Conservation (phyloP, 768 basidiomycete genomes). For the Hygrocybe coccinea region DNA sequence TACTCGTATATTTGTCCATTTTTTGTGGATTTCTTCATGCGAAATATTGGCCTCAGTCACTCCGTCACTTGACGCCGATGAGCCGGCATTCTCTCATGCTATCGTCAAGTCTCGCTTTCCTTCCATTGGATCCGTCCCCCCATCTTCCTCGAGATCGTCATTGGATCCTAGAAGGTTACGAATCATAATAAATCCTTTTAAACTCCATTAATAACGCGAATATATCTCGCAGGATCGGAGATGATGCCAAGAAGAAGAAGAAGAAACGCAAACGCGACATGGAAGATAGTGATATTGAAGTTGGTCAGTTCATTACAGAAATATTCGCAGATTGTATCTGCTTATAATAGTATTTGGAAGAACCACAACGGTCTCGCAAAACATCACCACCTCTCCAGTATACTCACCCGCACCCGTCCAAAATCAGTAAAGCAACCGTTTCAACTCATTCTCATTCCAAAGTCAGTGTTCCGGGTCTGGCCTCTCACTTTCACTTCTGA, state of each 20-base stretch:
- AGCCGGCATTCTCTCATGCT: constrained; percentile 41
- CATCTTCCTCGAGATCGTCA: constrained; percentile 50
- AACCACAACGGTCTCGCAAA: constrained; percentile 53
- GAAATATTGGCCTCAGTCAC: constrained; percentile 29
- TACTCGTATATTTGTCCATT: neutral
- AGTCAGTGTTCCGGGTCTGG: constrained; percentile 31
- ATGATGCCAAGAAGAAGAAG: constrained; percentile 72
- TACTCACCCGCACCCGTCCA: constrained; percentile 41
- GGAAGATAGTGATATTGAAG: constrained; percentile 66
- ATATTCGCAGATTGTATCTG: constrained; percentile 4
- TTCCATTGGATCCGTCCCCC: constrained; percentile 39
- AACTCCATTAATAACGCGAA: constrained; percentile 4
- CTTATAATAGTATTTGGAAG: constrained; percentile 26
- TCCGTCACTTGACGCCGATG: constrained; percentile 50
- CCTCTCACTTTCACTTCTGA: constrained; percentile 6
- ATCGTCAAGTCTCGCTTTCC: no score
- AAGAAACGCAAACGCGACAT: constrained; percentile 81
- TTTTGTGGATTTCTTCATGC: neutral
- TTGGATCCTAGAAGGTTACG: constrained; percentile 62
- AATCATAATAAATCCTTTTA: constrained; percentile 8
- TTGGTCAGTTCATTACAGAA: constrained; percentile 33
- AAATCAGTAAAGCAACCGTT: constrained; percentile 51
- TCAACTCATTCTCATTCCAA: constrained; percentile 44
- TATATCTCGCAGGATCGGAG: constrained; percentile 23
- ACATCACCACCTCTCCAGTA: constrained; percentile 49